Evolutionary conservation across 768 basidiomycete species (phyloP), one percentile per base, ranked within the genome.

Genomic region (Kwoniella sp.): DNA sequence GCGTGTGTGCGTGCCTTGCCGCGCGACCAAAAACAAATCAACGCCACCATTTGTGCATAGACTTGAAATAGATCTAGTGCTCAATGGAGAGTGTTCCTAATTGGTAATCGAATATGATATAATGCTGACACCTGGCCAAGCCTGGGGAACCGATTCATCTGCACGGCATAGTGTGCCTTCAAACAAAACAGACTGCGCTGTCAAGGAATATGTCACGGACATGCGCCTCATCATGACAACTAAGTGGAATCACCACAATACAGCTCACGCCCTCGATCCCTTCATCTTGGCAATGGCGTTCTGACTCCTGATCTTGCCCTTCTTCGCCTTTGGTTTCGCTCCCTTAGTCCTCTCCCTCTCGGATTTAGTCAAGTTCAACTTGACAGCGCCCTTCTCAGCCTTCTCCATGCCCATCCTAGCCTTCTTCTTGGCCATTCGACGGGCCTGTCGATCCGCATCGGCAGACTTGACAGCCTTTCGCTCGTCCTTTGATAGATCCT

Each of bases 391-490:
- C 56, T 64, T 77, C 53, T 79, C 75, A 27, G 52, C 65, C 55
- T 72, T 71, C 58, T 69, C 68, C 52, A 68, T 37, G 1, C n/a
- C 47, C 6, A 49, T 22, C n/a, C 56, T 60, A 21, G 87, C 85
- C 80, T 89, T 89, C 82, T 96, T 96, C 86, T 97, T 96, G 46
- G 90, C 92, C 79, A 93, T 76, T 61, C 95, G 83, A 52, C 95
- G 83, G 46, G 88, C 89, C 46, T 92, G 83, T 26, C 95, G 88
- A 63, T 90, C 91, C 1, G 87, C 83, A 77, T 98, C 88, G 24
- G 84, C 74, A 2, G 88, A 84, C 81, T 99, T 99, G 64, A 83
- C 86, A 47, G 85, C 83, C 82, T 94, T 96, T 64, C 95, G 86
- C 66, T 89, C 90, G 22, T 91, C 89, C 79, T 93, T 93, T 17